phyloP scores from a whole-genome alignment of 1,284 basidiomycete species.

The Calocybe gambosa region DNA sequence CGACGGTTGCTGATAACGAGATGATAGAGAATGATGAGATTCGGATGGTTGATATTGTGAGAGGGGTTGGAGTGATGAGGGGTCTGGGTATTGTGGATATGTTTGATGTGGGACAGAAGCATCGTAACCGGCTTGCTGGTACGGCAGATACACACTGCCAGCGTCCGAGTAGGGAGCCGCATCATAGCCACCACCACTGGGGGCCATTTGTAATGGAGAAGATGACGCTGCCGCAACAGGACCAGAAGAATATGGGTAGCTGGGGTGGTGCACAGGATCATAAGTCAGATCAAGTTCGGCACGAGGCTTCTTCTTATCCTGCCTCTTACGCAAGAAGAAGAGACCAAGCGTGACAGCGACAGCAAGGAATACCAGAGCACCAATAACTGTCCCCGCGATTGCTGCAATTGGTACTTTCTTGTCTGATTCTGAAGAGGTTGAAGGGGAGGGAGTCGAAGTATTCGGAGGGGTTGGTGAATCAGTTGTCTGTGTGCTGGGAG shows the following conservation, averaged over 20 bases:
- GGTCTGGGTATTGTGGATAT: conserved; percentile 17
- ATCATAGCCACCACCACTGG: conserved; percentile 10
- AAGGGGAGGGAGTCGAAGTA: conserved; percentile 16
- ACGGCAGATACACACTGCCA: conserved; percentile 2
- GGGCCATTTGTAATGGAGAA: conserved; percentile 10
- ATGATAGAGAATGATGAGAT: conserved; percentile 18
- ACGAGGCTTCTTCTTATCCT: conserved; percentile 24
- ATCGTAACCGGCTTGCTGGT: conserved; percentile 13
- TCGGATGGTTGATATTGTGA: conserved; percentile 11
- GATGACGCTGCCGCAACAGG: conserved; percentile 8
- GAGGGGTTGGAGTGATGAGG: conserved; percentile 11
- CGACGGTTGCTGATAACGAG: conserved; percentile 17
- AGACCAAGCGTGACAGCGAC: conserved; percentile 43
- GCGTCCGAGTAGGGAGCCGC: conserved; percentile 27
- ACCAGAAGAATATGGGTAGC: conserved; percentile 23
- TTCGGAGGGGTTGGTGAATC: conserved; percentile 18
- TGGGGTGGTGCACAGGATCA: conserved; percentile 18
- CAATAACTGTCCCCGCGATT: conserved; percentile 56
- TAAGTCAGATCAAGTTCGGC: conserved; percentile 25
- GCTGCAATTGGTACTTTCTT: conserved; percentile 34
- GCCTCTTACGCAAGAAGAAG: conserved; percentile 41
- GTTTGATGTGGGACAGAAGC: conserved; percentile 12
- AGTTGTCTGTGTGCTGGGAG: conserved; percentile 3
- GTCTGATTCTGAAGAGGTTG: conserved; percentile 27
- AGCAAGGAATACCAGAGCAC: conserved; percentile 46